Evolutionary conservation across 352 stramenopile species (phyloP), one percentile per base, ranked within the genome.

Genomic region (Phytophthora tubulina): DNA sequence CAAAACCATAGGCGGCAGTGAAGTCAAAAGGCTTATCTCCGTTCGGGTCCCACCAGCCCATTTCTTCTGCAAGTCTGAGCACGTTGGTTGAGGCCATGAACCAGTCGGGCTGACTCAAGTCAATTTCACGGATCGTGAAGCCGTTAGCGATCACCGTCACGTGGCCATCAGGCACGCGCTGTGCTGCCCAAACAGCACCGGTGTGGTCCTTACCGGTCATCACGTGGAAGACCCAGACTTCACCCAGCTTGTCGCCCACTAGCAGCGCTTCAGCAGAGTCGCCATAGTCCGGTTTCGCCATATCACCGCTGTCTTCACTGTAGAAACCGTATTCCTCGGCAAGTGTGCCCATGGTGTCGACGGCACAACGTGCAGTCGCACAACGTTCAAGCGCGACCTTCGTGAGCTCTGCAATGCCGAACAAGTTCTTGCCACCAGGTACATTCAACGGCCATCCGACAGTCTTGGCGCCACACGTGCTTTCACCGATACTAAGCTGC

Each of bases 211-310:
- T 80, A 15, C 97, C 95, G 5, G 95, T 96, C 46, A 98, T 72
- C 2, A 99, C 90, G 72, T 99, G 95, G 81, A 99, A 98, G 30
- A 98, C 83, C 95, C 96, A 99, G 15, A 91, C 87, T 67, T 99
- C 94, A 14, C 84, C 85, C 17, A 87, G 73, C 48, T 90, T 84
- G 73, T 99, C 96, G 3, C 81, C 85, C 7, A 99, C 88, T 5
- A 80, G 84, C 3, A 99, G 82, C 32, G 88, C 81, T 70, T 99
- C 96, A 6, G 85, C 89, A 70, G 83, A 93, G 75, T 93, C 81
- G 2, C 75, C 75, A 59, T 82, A 94, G 57, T 80, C 82, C 0
- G 89, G 89, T n/a, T 69, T 67, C 14, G 62, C 62, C 21, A 83
- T 85, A 52, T 91, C 73, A 38, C 89, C 89, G 42, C 84, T 94